These are phyloP conservation scores for Lactifluus volemus DNA, from an alignment of 768 basidiomycete genomes.

Conservation along the genomic window DNA sequence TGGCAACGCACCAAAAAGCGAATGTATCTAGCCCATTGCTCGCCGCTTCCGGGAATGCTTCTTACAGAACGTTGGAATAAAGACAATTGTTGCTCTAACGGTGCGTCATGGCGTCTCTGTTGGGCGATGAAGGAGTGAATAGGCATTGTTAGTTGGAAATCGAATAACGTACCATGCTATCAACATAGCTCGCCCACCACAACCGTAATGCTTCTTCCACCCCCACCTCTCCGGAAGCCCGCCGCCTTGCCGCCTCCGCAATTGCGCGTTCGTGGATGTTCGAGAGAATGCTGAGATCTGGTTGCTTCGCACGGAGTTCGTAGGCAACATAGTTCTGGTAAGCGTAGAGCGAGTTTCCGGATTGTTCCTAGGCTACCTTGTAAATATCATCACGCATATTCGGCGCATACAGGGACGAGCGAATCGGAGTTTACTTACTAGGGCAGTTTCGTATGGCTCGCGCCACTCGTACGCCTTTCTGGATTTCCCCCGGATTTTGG, in stretches of 20 bases:
- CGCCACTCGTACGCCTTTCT: slow-evolving; percentile 54
- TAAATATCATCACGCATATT: slow-evolving; percentile 23
- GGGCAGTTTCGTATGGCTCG: slow-evolving; percentile 49
- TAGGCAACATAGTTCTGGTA: slow-evolving; percentile 55
- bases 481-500: slow-evolving; percentile 55
- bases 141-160: neutral
- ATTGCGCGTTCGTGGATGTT: slow-evolving; percentile 69
- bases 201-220: slow-evolving; percentile 49
- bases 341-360: slow-evolving; percentile 41
- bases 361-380: slow-evolving; percentile 16
- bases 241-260: slow-evolving; percentile 54
- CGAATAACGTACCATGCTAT: slow-evolving; percentile 47
- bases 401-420: neutral
- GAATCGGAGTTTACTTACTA: slow-evolving; percentile 36
- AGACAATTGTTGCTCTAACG: slow-evolving; percentile 34
- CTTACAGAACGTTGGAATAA: slow-evolving; percentile 50
- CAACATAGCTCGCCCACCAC: slow-evolving; percentile 71
- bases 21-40: slow-evolving; percentile 72
- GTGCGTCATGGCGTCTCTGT: slow-evolving; percentile 39
- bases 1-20: slow-evolving; percentile 49
- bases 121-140: neutral
- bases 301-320: slow-evolving; percentile 53
- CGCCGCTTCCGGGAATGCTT: slow-evolving; percentile 69
- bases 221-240: slow-evolving; percentile 43
- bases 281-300: slow-evolving; percentile 47